phyloP scores from a whole-genome alignment of 257 asterid species.

The Penstemon davidsonii region DNA sequence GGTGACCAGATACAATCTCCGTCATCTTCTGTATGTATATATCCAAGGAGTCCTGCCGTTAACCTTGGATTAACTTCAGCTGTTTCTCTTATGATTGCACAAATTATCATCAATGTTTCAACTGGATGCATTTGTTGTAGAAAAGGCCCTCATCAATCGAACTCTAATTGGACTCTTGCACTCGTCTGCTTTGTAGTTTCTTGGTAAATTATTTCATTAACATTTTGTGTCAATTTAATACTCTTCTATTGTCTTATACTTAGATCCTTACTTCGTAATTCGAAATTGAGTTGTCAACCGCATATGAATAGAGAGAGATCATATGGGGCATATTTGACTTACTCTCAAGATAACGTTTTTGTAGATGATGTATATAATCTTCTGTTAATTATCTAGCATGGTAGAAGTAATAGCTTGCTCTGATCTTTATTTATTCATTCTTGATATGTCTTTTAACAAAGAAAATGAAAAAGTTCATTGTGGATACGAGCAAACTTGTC shows the following conservation, averaged over 20 bases:
- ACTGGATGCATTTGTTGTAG: slow-evolving; percentile 87
- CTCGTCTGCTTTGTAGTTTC: slow-evolving; percentile 78
- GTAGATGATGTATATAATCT: no score
- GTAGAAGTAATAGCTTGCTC: no score
- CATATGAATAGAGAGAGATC: not conserved
- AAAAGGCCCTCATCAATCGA: slow-evolving; percentile 59
- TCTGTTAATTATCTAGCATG: no score
- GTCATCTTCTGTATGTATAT: slow-evolving; percentile 66
- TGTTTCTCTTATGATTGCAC: slow-evolving; percentile 76
- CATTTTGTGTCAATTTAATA: not conserved
- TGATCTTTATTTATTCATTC: no score
- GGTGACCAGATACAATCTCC: slow-evolving; percentile 61
- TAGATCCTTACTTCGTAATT: not conserved
- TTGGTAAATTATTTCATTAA: slow-evolving; percentile 53
- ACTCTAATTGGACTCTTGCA: slow-evolving; percentile 69
- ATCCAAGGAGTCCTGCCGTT: slow-evolving; percentile 85
- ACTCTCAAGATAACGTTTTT: not conserved
- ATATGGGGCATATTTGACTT: not conserved
- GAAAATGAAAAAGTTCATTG: no score
- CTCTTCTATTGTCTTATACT: not conserved
- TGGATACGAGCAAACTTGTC: no score
- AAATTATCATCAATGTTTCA: slow-evolving; percentile 63
- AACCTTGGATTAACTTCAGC: slow-evolving; percentile 80
- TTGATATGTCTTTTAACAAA: no score
- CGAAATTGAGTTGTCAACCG: not conserved